Evolutionary conservation across 1,284 basidiomycete genomes (phyloP).

Genomic region (Dichomitus squalens): DNA sequence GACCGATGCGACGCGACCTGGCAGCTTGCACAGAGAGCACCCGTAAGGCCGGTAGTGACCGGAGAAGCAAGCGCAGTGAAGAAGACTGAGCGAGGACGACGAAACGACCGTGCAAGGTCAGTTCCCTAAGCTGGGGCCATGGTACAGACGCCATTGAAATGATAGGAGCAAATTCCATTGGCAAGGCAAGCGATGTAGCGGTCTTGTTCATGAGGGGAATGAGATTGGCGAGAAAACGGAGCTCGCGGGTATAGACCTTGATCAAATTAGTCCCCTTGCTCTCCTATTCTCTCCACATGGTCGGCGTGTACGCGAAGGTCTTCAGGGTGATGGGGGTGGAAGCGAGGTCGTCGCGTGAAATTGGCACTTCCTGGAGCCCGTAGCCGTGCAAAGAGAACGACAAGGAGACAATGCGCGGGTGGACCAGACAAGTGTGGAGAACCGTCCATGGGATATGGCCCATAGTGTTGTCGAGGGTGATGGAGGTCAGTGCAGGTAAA

Average conservation of each 20-base stretch:
- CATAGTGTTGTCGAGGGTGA: not conserved
- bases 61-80: not conserved
- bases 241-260: not conserved
- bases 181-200: not conserved
- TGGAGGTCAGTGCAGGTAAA: not conserved
- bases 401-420: not conserved
- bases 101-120: not conserved
- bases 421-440: not conserved
- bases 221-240: not conserved
- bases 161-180: not conserved
- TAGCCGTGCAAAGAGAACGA: not conserved
- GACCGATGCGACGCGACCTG: not conserved
- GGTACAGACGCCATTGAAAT: not conserved
- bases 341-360: not conserved
- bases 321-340: too few species aligned
- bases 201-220: not conserved
- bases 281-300: not conserved
- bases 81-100: not conserved
- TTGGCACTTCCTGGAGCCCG: not conserved
- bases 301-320: not conserved
- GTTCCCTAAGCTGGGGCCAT: not conserved
- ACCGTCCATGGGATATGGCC: not conserved
- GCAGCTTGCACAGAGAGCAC: not conserved
- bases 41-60: not conserved
- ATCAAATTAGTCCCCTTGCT: not conserved